Evolutionary conservation across 805 yeast genomes (phyloP).

Genomic region (Pichia scutulata): DNA sequence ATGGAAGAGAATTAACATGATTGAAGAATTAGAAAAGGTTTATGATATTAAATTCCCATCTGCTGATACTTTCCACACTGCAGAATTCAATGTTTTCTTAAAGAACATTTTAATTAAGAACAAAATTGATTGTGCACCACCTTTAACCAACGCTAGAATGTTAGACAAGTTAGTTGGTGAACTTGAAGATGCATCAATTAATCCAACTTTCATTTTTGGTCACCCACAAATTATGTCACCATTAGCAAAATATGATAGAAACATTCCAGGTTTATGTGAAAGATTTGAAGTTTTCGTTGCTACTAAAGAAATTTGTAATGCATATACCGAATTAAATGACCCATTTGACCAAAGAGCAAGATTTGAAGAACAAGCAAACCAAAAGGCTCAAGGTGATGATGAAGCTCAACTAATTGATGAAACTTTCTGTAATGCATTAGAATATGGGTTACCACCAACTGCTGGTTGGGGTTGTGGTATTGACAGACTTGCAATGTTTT

Average conservation of each 20-base stretch:
- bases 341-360: constrained; percentile 97
- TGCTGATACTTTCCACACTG: constrained; percentile 91
- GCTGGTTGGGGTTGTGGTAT: constrained; percentile 99
- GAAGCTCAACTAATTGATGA: constrained; percentile 97
- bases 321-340: constrained; percentile 97
- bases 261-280: constrained; percentile 91
- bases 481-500: constrained; percentile 96
- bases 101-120: constrained; percentile 68
- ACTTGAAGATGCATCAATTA: constrained; percentile 87
- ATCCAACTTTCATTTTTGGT: constrained; percentile 96
- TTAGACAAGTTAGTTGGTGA: constrained; percentile 97
- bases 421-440: constrained; percentile 94
- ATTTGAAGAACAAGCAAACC: constrained; percentile 98
- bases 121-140: constrained; percentile 81
- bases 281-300: constrained; percentile 98
- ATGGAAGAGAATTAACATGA: constrained; percentile 98
- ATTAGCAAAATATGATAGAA: constrained; percentile 91
- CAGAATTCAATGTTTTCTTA: constrained; percentile 86
- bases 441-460: constrained; percentile 98
- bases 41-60: constrained; percentile 88
- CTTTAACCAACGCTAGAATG: constrained; percentile 96
- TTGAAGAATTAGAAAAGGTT: constrained; percentile 85
- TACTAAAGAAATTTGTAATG: constrained; percentile 96
- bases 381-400: constrained; percentile 98
- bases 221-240: constrained; percentile 99